A percentile compares a stretch with the other conserved stretches of the same genome.
Conservation (phyloP, 208 protist species). For the Acanthamoeba pearcei region DNA sequence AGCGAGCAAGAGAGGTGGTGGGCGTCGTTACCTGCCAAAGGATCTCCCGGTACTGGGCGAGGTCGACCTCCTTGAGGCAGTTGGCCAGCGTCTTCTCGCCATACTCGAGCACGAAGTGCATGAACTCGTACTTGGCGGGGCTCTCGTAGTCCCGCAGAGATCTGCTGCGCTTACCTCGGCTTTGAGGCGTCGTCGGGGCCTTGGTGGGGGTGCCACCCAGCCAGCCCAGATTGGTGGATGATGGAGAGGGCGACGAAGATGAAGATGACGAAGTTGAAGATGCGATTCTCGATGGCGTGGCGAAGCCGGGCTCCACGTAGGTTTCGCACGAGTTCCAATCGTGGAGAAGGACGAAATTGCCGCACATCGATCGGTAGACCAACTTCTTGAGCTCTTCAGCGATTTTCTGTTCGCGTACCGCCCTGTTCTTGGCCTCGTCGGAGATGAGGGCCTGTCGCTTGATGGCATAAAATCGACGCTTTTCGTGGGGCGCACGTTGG, state of each 20-base stretch:
- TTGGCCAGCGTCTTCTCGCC: not conserved
- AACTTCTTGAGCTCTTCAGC: slow-evolving; percentile 8
- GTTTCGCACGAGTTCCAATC: slow-evolving; percentile 13
- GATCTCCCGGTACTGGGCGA: slow-evolving; percentile 15
- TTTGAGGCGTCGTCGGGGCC: not conserved
- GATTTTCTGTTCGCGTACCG: slow-evolving; percentile 10
- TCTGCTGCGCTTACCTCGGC: not conserved
- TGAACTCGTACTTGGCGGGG: slow-evolving; percentile 24
- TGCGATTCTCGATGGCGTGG: not conserved
- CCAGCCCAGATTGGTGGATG: not conserved
- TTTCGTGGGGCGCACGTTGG: not conserved
- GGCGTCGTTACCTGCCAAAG: not conserved
- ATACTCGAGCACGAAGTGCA: slow-evolving; percentile 34
- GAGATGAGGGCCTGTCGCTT: slow-evolving; percentile 32
- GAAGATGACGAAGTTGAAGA: not conserved
- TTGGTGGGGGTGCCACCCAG: not conserved
- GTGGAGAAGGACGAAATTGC: slow-evolving; percentile 29
- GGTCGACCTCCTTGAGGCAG: not conserved
- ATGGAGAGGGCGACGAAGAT: not conserved
- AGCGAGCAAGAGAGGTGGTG: not conserved
- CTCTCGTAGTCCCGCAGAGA: not conserved
- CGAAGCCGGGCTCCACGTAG: not conserved
- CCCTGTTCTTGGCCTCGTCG: not conserved
- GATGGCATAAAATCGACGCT: not conserved
- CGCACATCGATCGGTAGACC: not conserved